These are phyloP conservation scores for Metschnikowia shivogae DNA, from an alignment of 805 yeast genomes.

Conservation along the genomic window DNA sequence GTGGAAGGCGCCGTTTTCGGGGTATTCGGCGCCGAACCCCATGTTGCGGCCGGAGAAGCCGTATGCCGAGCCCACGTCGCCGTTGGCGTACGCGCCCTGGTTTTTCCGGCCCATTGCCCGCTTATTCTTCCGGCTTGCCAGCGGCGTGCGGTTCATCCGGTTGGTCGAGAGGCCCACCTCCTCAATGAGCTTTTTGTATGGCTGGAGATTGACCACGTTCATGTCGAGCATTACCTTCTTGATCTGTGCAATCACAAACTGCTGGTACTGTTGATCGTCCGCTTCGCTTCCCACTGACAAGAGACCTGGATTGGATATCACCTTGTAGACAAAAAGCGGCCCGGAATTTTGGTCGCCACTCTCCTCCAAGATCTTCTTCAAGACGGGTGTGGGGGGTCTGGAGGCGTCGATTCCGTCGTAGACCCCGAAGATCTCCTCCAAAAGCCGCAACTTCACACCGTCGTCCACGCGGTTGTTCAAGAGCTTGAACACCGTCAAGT, in stretches of 20 bases:
- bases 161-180: slow-evolving; percentile 71
- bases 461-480: slow-evolving; percentile 65
- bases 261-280: slow-evolving; percentile 38
- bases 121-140: slow-evolving; percentile 25
- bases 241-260: slow-evolving; percentile 56
- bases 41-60: slow-evolving; percentile 1
- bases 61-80: slow-evolving; percentile 4
- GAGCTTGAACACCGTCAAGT: slow-evolving; percentile 75
- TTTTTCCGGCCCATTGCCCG: slow-evolving; percentile 6
- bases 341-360: slow-evolving; percentile 51
- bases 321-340: slow-evolving; percentile 66
- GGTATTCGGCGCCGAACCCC: not conserved
- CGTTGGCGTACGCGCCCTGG: not conserved
- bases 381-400: slow-evolving; percentile 22
- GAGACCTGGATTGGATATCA: slow-evolving; percentile 65
- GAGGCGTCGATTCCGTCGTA: slow-evolving; percentile 21
- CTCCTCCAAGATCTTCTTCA: slow-evolving; percentile 63
- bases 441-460: slow-evolving; percentile 54
- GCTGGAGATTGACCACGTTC: slow-evolving; percentile 55
- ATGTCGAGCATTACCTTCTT: slow-evolving; percentile 58
- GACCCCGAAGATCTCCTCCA: slow-evolving; percentile 63
- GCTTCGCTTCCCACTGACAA: slow-evolving; percentile 26
- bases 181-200: slow-evolving; percentile 81
- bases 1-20: not conserved
- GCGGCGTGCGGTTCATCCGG: slow-evolving; percentile 26